phyloP scores from a whole-genome alignment of 345 rosid species.

The Gossypium thurberi region DNA sequence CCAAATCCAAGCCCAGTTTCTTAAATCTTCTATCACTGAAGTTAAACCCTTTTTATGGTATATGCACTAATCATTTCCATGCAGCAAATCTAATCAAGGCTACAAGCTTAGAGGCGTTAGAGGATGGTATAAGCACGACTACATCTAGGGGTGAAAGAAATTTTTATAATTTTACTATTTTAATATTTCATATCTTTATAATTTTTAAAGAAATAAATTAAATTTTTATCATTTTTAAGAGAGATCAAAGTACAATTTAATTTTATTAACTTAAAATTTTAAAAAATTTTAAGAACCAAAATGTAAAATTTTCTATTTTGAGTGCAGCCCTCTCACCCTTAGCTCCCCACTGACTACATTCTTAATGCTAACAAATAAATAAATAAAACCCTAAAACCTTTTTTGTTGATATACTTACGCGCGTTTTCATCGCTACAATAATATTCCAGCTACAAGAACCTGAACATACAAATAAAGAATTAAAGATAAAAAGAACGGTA shows the following conservation, averaged over 20 bases:
- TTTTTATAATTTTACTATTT: too few relatives aligned
- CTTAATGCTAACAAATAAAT: neutral
- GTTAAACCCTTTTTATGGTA: neutral
- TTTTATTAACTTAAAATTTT: too few relatives aligned
- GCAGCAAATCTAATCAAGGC: neutral
- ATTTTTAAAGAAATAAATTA: too few relatives aligned
- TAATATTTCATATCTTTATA: too few relatives aligned
- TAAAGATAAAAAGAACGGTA: neutral
- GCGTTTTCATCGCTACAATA: slow-evolving; percentile 83
- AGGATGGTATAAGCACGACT: neutral
- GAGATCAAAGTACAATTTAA: too few relatives aligned
- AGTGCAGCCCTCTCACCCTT: too few relatives aligned
- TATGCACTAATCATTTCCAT: neutral
- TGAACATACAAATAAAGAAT: neutral
- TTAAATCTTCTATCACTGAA: neutral
- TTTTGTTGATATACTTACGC: slow-evolving; percentile 65
- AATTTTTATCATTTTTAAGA: too few relatives aligned
- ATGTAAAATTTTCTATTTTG: too few relatives aligned
- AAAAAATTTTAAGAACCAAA: too few relatives aligned
- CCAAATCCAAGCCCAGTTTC: neutral
- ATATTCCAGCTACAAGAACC: slow-evolving; percentile 52
- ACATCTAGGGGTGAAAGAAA: too few relatives aligned
- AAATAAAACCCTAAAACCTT: slow-evolving; percentile 48
- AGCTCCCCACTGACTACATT: neutral
- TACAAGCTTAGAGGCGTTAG: neutral